Evolutionary conservation across 169 alveolate genomes (phyloP).

Genomic region (Plasmodium malariae): DNA sequence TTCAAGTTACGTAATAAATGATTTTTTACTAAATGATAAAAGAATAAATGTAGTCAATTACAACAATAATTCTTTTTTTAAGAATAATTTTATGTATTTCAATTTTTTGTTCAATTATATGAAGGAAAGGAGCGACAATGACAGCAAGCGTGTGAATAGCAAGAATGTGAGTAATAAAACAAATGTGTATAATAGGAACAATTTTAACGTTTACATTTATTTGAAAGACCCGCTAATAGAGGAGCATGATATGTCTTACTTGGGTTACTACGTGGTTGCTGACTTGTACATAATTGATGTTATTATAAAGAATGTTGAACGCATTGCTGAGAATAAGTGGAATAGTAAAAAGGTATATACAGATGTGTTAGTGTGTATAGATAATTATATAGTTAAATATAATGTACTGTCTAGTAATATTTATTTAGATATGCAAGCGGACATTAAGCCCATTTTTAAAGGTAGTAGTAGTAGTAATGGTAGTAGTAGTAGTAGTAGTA

Average conservation of each 20-base stretch:
- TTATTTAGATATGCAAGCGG: conserved; percentile 42
- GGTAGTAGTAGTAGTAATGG: not conserved
- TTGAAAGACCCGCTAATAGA: conserved; percentile 47
- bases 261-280: conserved; percentile 40
- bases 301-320: conserved; percentile 45
- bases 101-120: conserved; percentile 50
- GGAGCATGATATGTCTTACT: conserved; percentile 30
- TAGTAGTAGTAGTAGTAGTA: not conserved
- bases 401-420: conserved; percentile 51
- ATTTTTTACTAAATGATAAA: conserved; percentile 45
- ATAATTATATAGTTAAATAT: conserved; percentile 56
- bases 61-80: conserved; percentile 48
- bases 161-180: not conserved
- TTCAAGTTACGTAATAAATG: conserved; percentile 58
- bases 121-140: conserved; percentile 16
- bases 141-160: not conserved
- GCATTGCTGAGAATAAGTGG: not conserved
- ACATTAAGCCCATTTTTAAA: conserved; percentile 16
- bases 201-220: conserved; percentile 44
- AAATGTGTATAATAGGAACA: not conserved
- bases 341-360: not conserved
- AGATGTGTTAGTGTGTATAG: conserved; percentile 38
- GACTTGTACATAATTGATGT: conserved; percentile 39
- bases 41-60: conserved; percentile 55
- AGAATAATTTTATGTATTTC: conserved; percentile 35